Base-by-base conservation (phyloP, 2,329 filamentous ascomycete genomes). In the Cercospora sp. region DNA sequence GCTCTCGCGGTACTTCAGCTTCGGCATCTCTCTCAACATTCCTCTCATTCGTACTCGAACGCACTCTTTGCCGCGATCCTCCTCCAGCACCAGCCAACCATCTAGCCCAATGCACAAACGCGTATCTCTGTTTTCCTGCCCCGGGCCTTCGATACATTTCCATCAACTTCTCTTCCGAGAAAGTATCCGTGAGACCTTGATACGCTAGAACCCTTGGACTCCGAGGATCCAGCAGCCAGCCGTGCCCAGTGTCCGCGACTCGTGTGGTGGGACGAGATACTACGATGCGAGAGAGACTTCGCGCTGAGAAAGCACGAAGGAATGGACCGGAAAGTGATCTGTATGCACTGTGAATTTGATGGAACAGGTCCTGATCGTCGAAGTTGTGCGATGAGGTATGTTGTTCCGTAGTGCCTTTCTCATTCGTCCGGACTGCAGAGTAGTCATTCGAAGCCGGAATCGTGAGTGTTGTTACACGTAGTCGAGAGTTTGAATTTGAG, bases 81-180 rank as follows among this genome's bases (percentile, higher is more conserved):
- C 23, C 28, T 33, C 26, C 4, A 53, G 60, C 30, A 30, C 42
- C 53, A 10, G 79, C 77, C 3, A 80, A 55, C 10, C 79, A 74
- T 57, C 79, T 75, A 5, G 79, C 80, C 81, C 81, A 83, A 55
- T 81, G 77, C 13, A 83, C 81, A 75, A 82, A 83, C 10, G 78
- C 80, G 63, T 80, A 82, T 45, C 78, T 72, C 7, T 74, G 77
- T 60, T 77, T 78, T 0, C 80, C 81, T 0, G 70, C 67, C 5
- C 59, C 65, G 0, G 81, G 81, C 0, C 74, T 58, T 3, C 67
- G 69, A 67, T 79, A 82, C 5, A 80, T 71, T 3, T 73, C 71
- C 62, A 81, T 69, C 16, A 83, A 73, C 28, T 78, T 77, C 36
- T 78, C 75, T 69, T 82, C 81, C 12, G 78, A 80, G 67, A 82